Base-by-base conservation (phyloP, 2,329 filamentous ascomycete genomes). In the Colletotrichum orbiculare region DNA sequence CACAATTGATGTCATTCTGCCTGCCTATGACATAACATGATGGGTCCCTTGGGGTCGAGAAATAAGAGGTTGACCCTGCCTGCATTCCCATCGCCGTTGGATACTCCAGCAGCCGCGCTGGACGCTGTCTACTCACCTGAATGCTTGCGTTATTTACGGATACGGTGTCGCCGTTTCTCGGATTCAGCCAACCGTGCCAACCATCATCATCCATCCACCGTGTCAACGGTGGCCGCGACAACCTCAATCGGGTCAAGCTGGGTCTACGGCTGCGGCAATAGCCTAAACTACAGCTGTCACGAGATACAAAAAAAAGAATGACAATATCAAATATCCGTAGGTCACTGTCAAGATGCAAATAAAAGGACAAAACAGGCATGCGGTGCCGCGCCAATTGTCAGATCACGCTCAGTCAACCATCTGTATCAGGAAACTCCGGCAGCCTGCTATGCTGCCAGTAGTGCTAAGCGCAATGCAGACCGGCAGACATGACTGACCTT, bases 391-490 rank as follows among this genome's bases (percentile, higher is more conserved):
- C 56, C 52, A 62, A 65, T 65, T 25, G 62, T 39, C 62, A 48
- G 62, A 41, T 60, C 49, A 61, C 49, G 42, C 39, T 46, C 62
- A 62, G 25, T 25, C 25, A 25, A 25, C 25, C 25, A 25, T 25
- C 25, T 46, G 41, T 52, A 62, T 56, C 39, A 65, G 62, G 62
- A 65, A 65, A 62, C 62, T 65, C 62, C 62, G 62, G 46, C 43
- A 37, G 41, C 38, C 34, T 39, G 46, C 41, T 52, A 11, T 65
- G 61, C 62, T 62, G 46, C 62, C 46, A 53, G 25, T 25, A 25
- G 4, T 25, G 4, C 25, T 25, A 25, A 25, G 25, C 25, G 25
- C 25, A 25, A 4, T 25, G 25, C 25, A 4, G 25, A 25, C 25
- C 4, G 25, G 25, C 25, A 5, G 25, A 25, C 25, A 25, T 25